Percentiles rank a stretch among this genome's conserved stretches.
Conservation (phyloP, 2,329 filamentous ascomycete genomes). For the Scedosporium apiospermum region DNA sequence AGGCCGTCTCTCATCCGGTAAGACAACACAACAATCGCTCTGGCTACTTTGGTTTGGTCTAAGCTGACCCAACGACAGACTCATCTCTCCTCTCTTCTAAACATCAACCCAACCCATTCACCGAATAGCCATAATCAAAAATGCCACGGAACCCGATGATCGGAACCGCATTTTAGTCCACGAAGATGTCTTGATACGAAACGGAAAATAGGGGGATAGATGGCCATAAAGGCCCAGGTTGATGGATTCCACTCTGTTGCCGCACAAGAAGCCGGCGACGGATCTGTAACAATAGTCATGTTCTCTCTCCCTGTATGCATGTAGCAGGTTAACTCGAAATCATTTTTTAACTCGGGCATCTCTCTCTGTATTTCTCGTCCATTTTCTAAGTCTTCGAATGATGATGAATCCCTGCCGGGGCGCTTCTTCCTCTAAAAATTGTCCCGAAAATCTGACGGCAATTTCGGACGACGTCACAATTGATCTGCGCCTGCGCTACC, state of each 20-base stretch:
- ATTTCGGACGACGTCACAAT: background rate
- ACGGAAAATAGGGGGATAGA: background rate
- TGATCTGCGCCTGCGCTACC: background rate
- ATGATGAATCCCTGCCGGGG: background rate
- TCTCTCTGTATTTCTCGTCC: background rate
- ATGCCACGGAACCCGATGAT: background rate
- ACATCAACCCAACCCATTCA: background rate
- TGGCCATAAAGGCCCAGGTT: background rate
- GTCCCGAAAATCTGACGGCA: background rate
- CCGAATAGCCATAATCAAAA: background rate
- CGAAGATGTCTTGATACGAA: background rate
- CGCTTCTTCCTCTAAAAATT: background rate
- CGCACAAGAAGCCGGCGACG: background rate
- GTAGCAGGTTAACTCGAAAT: background rate
- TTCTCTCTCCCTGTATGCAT: background rate
- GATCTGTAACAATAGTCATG: background rate
- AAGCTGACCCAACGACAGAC: conserved; percentile 25
- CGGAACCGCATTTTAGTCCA: background rate
- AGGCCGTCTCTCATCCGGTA: conserved; percentile 62
- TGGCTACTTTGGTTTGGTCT: background rate
- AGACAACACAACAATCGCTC: conserved; percentile 9
- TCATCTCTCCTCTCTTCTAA: conserved; percentile 57
- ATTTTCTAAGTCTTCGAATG: background rate
- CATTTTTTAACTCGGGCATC: background rate
- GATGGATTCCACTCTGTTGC: background rate